These are phyloP conservation scores for Zarea fungicola DNA, from an alignment of 2,329 filamentous ascomycete species.

Conservation along the genomic window DNA sequence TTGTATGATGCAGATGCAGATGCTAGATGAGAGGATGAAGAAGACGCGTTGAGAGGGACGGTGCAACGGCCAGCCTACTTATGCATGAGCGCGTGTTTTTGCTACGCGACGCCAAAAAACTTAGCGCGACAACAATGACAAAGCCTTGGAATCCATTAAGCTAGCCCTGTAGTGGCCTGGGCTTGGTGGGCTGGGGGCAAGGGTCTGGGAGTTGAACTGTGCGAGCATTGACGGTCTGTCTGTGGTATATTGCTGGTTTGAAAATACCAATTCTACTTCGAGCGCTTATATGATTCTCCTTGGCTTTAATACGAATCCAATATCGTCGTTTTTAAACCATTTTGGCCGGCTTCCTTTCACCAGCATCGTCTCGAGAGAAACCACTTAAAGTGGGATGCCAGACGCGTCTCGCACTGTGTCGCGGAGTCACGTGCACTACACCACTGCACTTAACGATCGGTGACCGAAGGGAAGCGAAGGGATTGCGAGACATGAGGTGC, in stretches of 20 bases:
- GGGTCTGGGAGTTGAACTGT: not conserved
- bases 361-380: not conserved
- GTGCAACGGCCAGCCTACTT: slow-evolving; percentile 30
- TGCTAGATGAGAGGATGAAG: slow-evolving; percentile 19
- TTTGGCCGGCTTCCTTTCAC: not conserved
- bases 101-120: slow-evolving; percentile 20
- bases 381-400: slow-evolving; percentile 12
- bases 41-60: slow-evolving; percentile 20
- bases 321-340: not conserved
- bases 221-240: not conserved
- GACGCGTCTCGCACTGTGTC: slow-evolving; percentile 11
- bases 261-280: not conserved
- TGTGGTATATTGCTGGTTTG: not conserved
- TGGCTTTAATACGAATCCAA: not conserved
- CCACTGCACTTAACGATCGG: slow-evolving; percentile 13
- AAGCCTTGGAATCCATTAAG: slow-evolving; percentile 21
- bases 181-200: not conserved
- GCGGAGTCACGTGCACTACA: slow-evolving; percentile 20
- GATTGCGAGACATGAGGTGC: not conserved
- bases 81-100: slow-evolving; percentile 23
- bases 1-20: slow-evolving; percentile 12
- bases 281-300: not conserved
- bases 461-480: slow-evolving; percentile 11
- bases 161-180: slow-evolving; percentile 2
- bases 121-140: slow-evolving; percentile 23